Percentiles rank a stretch among this genome's conserved stretches.
Evolutionary conservation across 2,329 filamentous ascomycete species (phyloP).

Genomic region (Grosmannia serpens): DNA sequence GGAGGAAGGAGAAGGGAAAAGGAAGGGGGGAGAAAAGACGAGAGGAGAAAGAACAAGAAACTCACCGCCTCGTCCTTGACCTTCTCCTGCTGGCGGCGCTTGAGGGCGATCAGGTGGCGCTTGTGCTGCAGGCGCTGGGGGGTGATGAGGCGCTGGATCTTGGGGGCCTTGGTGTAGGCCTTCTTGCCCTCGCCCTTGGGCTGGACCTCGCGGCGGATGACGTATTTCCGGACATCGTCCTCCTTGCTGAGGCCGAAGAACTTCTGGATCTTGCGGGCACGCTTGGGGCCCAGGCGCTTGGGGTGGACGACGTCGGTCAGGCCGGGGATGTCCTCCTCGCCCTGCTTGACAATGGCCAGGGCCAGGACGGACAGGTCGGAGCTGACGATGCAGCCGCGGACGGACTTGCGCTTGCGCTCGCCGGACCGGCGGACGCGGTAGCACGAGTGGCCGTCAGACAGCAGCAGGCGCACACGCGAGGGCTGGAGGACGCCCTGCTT

Average conservation of each 20-base stretch:
- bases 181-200: constrained; percentile 96
- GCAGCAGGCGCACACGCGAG: constrained; percentile 94
- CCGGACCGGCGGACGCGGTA: constrained; percentile 96
- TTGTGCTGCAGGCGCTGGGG: constrained; percentile 99
- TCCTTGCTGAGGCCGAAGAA: constrained; percentile 99
- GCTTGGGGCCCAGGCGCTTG: constrained; percentile 99
- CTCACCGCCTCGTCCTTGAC: constrained; percentile 98
- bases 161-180: constrained; percentile 99
- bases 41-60: constrained; percentile 16
- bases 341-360: constrained; percentile 95
- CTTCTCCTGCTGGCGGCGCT: constrained; percentile 94
- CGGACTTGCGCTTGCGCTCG: constrained; percentile 99
- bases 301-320: constrained; percentile 96
- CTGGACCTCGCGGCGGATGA: constrained; percentile 96
- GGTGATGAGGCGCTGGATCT: constrained; percentile 99
- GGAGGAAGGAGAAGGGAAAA: not conserved
- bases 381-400: constrained; percentile 97
- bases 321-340: constrained; percentile 85
- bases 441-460: constrained; percentile 95
- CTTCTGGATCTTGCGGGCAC: constrained; percentile 98
- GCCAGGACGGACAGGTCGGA: constrained; percentile 92
- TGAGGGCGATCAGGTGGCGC: constrained; percentile 94
- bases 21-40: not conserved
- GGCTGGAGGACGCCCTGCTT: constrained; percentile 99
- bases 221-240: constrained; percentile 99